These are phyloP conservation scores for Lactarius quietus DNA, from an alignment of 768 basidiomycete species.

Conservation along the genomic window DNA sequence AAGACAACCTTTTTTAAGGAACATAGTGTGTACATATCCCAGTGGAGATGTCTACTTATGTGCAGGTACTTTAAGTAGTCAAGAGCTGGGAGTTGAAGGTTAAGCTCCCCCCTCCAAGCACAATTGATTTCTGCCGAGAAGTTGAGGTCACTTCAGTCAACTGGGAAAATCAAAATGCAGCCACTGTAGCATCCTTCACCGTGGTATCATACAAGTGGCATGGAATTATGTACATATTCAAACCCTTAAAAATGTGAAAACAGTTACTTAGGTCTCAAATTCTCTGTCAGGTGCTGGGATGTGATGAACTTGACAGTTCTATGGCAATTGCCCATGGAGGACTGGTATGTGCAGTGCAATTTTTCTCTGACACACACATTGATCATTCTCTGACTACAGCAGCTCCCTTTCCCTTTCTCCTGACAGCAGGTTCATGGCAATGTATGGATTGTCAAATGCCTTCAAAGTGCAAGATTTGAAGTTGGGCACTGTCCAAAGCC, in stretches of 20 bases:
- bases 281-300: not conserved
- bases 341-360: not conserved
- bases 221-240: not conserved
- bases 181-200: not conserved
- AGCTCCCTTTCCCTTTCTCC: not conserved
- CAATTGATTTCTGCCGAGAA: not conserved
- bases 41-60: not conserved
- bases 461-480: not conserved
- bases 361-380: not conserved
- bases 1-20: not conserved
- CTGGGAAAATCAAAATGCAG: not conserved
- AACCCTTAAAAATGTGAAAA: not conserved
- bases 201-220: not conserved
- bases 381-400: not conserved
- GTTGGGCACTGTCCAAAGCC: not conserved
- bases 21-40: not conserved
- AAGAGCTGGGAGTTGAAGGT: not conserved
- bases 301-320: not conserved
- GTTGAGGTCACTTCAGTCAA: not conserved
- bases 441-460: not conserved
- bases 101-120: not conserved
- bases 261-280: not conserved
- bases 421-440: not conserved
- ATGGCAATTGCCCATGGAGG: conserved; percentile 1
- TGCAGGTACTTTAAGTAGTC: not conserved